Evolutionary conservation across 2,329 filamentous ascomycete species (phyloP), one percentile per base, ranked within the genome.

Genomic region (Bertia moriformis): DNA sequence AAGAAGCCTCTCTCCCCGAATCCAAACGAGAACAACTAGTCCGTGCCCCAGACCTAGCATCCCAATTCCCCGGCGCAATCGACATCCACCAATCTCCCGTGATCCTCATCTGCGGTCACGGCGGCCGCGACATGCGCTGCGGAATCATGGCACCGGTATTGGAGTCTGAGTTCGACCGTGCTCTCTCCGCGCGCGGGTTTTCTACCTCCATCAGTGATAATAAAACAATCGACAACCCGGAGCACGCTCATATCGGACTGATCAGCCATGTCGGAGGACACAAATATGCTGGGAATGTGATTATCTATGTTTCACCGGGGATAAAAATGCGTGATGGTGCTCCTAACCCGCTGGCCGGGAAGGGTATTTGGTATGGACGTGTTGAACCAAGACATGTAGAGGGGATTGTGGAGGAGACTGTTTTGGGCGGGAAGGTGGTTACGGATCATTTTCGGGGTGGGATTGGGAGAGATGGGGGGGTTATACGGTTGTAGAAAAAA

Each of bases 41-140:
- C 35, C 63, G 61, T 47, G 75, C 66, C 57, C 67, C 57, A 44
- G 73, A 55, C 40, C 76, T 61, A 49, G 72, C 51, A 51, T 61
- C 43, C 40, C 61, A 60, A 24, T 62, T 85, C 2, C 58, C 60
- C 1, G 66, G 68, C 1, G 77, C 84, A 4, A 61, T 69, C 10
- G 70, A 76, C 42, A 70, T 83, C 5, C 51, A 70, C 14, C 79
- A 87, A 44, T 66, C 87, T 3, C 49, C 32, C 17, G 15, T 84
- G n/a, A 73, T 98, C 19, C 61, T 96, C 15, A 80, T 95, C 33
- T 98, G 91, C 52, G 86, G 87, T 0, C 91, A 98, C 49, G 82
- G 80, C 13, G 77, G 78, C 2, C 69, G 91, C 10, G 91, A 98
- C 53, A 63, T 67, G 49, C 71, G 91, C 39, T 98, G 91, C 51